These are phyloP conservation scores for Eustoma russellianum DNA, from an alignment of 257 asterid genomes.

Conservation along the genomic window DNA sequence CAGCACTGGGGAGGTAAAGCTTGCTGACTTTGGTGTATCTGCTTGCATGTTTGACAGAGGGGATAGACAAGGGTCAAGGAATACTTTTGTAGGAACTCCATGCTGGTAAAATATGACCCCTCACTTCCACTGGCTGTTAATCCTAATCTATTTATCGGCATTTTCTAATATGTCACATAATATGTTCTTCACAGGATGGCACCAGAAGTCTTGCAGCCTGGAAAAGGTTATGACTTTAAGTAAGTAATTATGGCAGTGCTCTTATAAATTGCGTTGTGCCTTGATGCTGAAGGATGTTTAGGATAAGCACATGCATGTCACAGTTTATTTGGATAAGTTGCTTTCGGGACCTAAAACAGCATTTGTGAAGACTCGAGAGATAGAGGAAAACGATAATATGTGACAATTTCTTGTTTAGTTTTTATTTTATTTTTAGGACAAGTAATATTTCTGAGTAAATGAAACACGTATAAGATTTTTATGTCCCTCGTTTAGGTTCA, in stretches of 20 bases:
- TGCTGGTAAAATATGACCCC: conserved; percentile 57
- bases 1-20: conserved; percentile 80
- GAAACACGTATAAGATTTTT: conserved; percentile 37
- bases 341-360: conserved; percentile 1
- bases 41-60: conserved; percentile 95
- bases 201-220: conserved; percentile 99
- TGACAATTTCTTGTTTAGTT: no score
- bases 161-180: conserved; percentile 3
- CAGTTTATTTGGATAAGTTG: conserved; percentile 7
- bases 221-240: conserved; percentile 98
- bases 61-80: conserved; percentile 94
- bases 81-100: conserved; percentile 99
- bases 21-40: conserved; percentile 98
- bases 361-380: neutral
- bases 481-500: conserved; percentile 74
- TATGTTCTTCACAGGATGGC: conserved; percentile 69
- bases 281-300: neutral
- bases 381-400: neutral
- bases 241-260: conserved; percentile 29
- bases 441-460: conserved; percentile 95
- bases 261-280: conserved; percentile 4
- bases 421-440: conserved; percentile 79
- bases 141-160: conserved; percentile 1
- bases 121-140: conserved; percentile 1
- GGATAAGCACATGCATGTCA: neutral